Conservation (phyloP, 140 eudicot species). For the Oenanthe javanica region DNA sequence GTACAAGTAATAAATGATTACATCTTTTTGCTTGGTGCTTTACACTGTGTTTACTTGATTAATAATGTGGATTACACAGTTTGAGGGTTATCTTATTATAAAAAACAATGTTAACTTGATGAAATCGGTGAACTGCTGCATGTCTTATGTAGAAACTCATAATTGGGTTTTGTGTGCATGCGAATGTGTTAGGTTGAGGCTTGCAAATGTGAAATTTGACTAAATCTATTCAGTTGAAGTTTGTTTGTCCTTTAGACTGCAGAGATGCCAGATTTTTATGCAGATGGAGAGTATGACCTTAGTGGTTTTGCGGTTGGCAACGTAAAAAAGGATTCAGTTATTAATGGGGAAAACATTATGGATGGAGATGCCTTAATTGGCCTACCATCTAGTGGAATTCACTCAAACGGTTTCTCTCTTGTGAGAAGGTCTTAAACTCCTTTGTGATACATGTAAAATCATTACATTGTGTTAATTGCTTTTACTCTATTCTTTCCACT, state of each 20-base stretch:
- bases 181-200: not conserved
- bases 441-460: not conserved
- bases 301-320: slow-evolving; percentile 94
- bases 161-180: not conserved
- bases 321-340: slow-evolving; percentile 69
- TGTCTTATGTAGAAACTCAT: not conserved
- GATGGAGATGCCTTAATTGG: slow-evolving; percentile 81
- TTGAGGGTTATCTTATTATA: not conserved
- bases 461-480: not conserved
- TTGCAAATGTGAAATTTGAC: not conserved
- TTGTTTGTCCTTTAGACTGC: slow-evolving; percentile 64
- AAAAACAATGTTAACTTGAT: not conserved
- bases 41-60: not conserved
- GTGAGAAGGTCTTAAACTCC: slow-evolving; percentile 55
- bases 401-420: slow-evolving; percentile 83
- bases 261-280: slow-evolving; percentile 94
- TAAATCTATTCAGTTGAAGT: slow-evolving; percentile 1
- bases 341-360: slow-evolving; percentile 63
- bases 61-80: not conserved
- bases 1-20: not conserved
- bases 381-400: slow-evolving; percentile 80
- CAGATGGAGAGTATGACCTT: slow-evolving; percentile 83
- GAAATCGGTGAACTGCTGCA: not conserved
- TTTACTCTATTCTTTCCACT: not conserved
- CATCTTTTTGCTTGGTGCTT: not conserved